phyloP scores from a whole-genome alignment of 2,329 filamentous ascomycete genomes.

The Neonectria sp. region DNA sequence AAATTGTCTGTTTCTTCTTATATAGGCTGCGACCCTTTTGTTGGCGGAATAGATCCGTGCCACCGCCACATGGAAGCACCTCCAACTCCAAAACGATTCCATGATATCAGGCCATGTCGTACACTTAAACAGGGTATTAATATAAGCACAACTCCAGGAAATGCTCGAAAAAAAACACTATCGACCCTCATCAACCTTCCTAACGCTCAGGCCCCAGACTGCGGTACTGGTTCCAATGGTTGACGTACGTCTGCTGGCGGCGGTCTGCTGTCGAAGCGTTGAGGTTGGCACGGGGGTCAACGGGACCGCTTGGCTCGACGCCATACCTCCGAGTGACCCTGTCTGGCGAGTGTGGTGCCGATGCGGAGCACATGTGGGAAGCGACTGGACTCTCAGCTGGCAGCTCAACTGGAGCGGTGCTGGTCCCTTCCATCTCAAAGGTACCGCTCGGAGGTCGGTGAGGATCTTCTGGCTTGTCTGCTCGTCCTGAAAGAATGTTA shows the following conservation, averaged over 20 bases:
- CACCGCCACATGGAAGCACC: constrained; percentile 31
- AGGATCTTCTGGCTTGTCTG: constrained; percentile 49
- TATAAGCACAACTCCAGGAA: constrained; percentile 43
- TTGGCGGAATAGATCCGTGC: constrained; percentile 38
- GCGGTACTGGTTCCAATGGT: constrained; percentile 57
- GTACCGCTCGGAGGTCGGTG: constrained; percentile 46
- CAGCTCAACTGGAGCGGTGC: constrained; percentile 51
- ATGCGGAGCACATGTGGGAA: constrained; percentile 8
- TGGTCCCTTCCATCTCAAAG: constrained; percentile 58
- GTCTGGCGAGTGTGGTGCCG: constrained; percentile 22
- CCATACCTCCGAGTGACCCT: constrained; percentile 26
- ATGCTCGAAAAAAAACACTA: constrained; percentile 36
- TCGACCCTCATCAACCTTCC: constrained; percentile 3
- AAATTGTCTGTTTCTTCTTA: constrained; percentile 29
- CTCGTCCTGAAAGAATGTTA: constrained; percentile 50
- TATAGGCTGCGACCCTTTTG: constrained; percentile 33
- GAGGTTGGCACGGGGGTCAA: constrained; percentile 55
- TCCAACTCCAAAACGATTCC: constrained; percentile 38
- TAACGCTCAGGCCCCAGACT: constrained; percentile 33
- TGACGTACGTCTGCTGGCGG: constrained; percentile 52
- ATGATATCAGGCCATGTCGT: constrained; percentile 37
- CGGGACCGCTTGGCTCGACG: constrained; percentile 31
- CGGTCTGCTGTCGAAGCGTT: constrained; percentile 50
- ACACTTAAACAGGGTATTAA: constrained; percentile 44
- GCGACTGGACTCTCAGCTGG: constrained; percentile 44